Base-by-base conservation (phyloP, 2,329 filamentous ascomycete species). In the Graphilbum sp. region DNA sequence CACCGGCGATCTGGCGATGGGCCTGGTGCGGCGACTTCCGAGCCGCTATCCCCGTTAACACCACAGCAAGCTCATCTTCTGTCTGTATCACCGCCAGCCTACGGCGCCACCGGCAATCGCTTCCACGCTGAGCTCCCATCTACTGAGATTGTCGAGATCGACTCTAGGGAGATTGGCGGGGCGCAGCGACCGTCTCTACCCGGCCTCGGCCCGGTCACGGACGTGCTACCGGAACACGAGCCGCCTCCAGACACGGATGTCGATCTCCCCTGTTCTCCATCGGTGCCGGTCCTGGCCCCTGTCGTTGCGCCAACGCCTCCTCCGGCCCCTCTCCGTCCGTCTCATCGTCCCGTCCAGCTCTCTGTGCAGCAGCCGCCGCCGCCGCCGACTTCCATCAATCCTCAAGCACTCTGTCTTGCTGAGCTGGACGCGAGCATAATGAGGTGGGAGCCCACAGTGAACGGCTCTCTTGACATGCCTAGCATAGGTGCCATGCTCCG, bases 61-160 rank as follows among this genome's bases (percentile, higher is more conserved):
- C 37, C 40, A 5, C 35, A 39, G 7, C 35, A 27, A 18, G 23
- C 23, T 25, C 7, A 12, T 12, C 36, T 31, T 12, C 29, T 29
- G 9, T 16, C 24, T 10, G 54, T 20, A 15, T 37, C 52, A n/a
- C 55, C 64, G 15, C 62, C 63, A 17, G 62, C 59, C 41, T 69
- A 67, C 49, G 60, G 64, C 32, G 40, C 50, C 53, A 27, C 48
- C 53, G 35, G 53, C 42, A 42, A 46, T 39, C 47, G 41, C 34
- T 46, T 40, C 32, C 50, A 59, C 34, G 52, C 54, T 37, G 68
- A 72, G 49, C 54, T 72, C 15, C 61, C 58, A 16, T 60, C 63
- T 6, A 65, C 55, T 35, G 64, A 67, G 50, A 67, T 71, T 34
- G 53, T 66, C 41, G 68, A 72, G 46, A 61, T 70, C 42, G 67